These are phyloP conservation scores for Ceriops decandra DNA, from an alignment of 345 rosid genomes.

Conservation along the genomic window DNA sequence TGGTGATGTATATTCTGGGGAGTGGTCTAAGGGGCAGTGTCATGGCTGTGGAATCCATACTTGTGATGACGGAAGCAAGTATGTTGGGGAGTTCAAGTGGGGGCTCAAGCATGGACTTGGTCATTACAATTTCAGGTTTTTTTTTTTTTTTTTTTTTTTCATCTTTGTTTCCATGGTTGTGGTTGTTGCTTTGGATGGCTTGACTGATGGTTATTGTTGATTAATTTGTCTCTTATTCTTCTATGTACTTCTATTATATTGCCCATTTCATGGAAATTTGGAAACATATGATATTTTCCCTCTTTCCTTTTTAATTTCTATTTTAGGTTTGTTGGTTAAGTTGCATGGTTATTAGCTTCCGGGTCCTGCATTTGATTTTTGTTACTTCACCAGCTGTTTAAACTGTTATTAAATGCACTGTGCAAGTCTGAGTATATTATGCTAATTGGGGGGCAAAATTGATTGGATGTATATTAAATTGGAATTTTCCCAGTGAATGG, in stretches of 20 bases:
- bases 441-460: too few species aligned
- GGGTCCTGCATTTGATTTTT: background rate
- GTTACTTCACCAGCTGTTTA: too few species aligned
- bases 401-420: too few species aligned
- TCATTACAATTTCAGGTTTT: slow-evolving; percentile 78
- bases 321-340: background rate
- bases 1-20: slow-evolving; percentile 84
- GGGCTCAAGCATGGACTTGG: slow-evolving; percentile 92
- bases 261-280: too few species aligned
- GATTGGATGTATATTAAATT: too few species aligned
- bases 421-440: too few species aligned
- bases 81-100: slow-evolving; percentile 82
- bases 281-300: background rate
- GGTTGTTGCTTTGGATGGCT: too few species aligned
- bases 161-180: too few species aligned
- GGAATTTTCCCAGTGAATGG: too few species aligned
- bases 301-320: background rate
- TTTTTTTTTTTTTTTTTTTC: slow-evolving; percentile 20
- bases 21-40: slow-evolving; percentile 85
- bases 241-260: background rate
- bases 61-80: slow-evolving; percentile 74
- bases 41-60: slow-evolving; percentile 81
- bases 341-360: background rate
- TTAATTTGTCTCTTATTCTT: background rate
- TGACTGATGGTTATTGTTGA: background rate